Evolutionary conservation across 441 rosid species (phyloP).

Genomic region (Viola pubescens): DNA sequence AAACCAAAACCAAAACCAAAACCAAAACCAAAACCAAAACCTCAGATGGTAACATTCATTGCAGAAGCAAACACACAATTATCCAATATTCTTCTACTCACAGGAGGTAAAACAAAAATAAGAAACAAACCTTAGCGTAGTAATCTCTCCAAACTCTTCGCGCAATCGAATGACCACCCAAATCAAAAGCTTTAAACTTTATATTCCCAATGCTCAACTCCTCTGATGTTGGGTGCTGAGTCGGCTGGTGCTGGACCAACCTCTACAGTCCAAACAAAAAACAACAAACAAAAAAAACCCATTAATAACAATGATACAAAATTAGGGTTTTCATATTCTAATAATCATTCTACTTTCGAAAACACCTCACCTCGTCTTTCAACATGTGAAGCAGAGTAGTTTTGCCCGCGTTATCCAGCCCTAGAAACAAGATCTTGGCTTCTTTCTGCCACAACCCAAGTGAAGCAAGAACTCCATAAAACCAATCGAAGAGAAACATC

Average conservation of each 20-base stretch:
- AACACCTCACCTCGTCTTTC: slow-evolving; percentile 49
- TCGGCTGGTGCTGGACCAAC: slow-evolving; percentile 74
- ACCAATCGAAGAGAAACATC: slow-evolving; percentile 81
- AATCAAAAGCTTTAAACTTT: slow-evolving; percentile 81
- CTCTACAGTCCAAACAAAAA: slow-evolving; percentile 35
- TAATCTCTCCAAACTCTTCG: slow-evolving; percentile 84
- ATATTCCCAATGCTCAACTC: slow-evolving; percentile 79
- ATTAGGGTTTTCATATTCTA: too few species aligned
- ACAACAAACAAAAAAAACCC: neutral
- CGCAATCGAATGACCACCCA: slow-evolving; percentile 86
- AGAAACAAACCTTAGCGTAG: slow-evolving; percentile 57
- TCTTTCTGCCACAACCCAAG: slow-evolving; percentile 79
- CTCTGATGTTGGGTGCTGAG: slow-evolving; percentile 77
- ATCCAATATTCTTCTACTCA: neutral
- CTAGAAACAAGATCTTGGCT: slow-evolving; percentile 84
- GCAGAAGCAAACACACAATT: neutral
- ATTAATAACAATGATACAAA: neutral
- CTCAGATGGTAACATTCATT: neutral
- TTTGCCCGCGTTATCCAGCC: slow-evolving; percentile 83
- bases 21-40: neutral
- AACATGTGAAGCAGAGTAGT: slow-evolving; percentile 82
- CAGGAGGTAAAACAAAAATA: neutral
- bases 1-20: too few species aligned
- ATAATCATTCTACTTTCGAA: neutral
- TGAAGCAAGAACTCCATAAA: slow-evolving; percentile 63